phyloP scores from a whole-genome alignment of 345 rosid genomes.

The Gossypium rotundifolium region DNA sequence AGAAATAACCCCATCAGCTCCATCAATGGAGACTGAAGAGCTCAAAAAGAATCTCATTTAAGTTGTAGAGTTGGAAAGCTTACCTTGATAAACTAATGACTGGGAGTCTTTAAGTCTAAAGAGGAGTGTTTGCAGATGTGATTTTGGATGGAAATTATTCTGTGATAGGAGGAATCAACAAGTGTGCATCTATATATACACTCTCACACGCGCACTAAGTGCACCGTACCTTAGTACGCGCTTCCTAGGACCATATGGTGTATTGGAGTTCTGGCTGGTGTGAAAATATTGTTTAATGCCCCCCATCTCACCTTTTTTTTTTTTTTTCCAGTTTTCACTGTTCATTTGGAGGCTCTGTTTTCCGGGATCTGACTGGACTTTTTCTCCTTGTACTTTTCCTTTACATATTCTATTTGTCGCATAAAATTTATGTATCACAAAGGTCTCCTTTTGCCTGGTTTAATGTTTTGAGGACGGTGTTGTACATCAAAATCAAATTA shows the following conservation, averaged over 20 bases:
- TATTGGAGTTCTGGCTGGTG: background rate
- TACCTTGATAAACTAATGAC: too few species aligned
- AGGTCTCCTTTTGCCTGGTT: too few species aligned
- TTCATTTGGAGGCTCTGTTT: background rate
- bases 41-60: too few species aligned
- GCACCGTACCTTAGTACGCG: background rate
- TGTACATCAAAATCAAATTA: too few species aligned
- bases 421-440: too few species aligned
- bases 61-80: too few species aligned
- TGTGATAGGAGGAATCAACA: background rate
- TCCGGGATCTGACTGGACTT: background rate
- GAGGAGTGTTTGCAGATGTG: too few species aligned
- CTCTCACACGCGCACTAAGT: background rate
- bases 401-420: background rate
- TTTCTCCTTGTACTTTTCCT: background rate
- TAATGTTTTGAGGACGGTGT: too few species aligned
- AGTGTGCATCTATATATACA: background rate
- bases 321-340: background rate
- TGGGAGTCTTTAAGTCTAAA: too few species aligned
- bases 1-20: too few species aligned
- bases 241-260: background rate
- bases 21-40: too few species aligned
- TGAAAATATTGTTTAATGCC: background rate
- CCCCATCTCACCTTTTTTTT: background rate
- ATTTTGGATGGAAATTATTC: background rate